Evolutionary conservation across 2,329 filamentous ascomycete genomes (phyloP).

Genomic region (Talaromyces verruculosus): DNA sequence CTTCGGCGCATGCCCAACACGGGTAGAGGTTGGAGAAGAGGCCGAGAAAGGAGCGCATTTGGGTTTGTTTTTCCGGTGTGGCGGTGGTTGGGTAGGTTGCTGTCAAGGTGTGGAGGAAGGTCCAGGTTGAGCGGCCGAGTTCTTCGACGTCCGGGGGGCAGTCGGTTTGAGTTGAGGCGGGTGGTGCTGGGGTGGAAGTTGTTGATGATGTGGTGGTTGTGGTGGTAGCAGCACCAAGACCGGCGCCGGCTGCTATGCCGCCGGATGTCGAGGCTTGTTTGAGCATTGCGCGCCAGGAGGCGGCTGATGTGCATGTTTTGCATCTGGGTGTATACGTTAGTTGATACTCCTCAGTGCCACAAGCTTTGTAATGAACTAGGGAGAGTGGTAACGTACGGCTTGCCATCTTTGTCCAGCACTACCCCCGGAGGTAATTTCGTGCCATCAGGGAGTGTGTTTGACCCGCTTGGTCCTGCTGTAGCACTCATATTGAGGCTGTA

Average conservation of each 20-base stretch:
- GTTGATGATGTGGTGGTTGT: constrained; percentile 36
- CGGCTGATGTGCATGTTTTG: constrained; percentile 49
- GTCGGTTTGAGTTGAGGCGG: constrained; percentile 52
- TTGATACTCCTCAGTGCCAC: neutral
- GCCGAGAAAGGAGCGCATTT: constrained; percentile 74
- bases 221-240: constrained; percentile 29
- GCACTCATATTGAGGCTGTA: neutral
- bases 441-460: constrained; percentile 2
- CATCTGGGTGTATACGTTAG: constrained; percentile 36
- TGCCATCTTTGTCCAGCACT: constrained; percentile 52
- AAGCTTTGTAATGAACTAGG: neutral
- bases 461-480: constrained; percentile 4
- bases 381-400: constrained; percentile 45
- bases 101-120: constrained; percentile 85
- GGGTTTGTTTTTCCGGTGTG: constrained; percentile 65
- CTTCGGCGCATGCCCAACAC: constrained; percentile 92
- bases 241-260: constrained; percentile 24
- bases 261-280: constrained; percentile 37
- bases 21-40: constrained; percentile 87
- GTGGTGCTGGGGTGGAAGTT: neutral
- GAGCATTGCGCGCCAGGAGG: constrained; percentile 49
- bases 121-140: constrained; percentile 88
- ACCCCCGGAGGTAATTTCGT: constrained; percentile 46
- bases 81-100: constrained; percentile 78
- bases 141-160: constrained; percentile 88